phyloP scores from a whole-genome alignment of 1,284 basidiomycete species.

The Austroboletus novae-zelandiae region DNA sequence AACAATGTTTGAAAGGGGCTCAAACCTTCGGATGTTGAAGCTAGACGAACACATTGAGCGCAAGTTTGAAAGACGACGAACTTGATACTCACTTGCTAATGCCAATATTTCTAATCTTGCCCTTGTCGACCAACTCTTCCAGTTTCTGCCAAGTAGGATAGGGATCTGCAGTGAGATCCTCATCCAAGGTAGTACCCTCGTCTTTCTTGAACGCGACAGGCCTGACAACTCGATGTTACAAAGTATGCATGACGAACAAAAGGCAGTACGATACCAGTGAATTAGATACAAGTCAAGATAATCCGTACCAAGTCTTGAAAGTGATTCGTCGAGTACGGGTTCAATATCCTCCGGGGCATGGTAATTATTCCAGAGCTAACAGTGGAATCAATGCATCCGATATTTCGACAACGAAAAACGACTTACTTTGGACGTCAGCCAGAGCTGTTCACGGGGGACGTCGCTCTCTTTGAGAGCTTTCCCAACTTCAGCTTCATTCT shows the following conservation, averaged over 20 bases:
- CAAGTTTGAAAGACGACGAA: not conserved
- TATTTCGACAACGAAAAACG: not conserved
- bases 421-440: constrained; percentile 56
- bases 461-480: constrained; percentile 57
- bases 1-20: not conserved
- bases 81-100: constrained; percentile 64
- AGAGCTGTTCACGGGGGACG: constrained; percentile 63
- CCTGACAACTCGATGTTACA: constrained; percentile 35
- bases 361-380: constrained; percentile 66
- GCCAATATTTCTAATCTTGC: constrained; percentile 83
- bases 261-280: constrained; percentile 59
- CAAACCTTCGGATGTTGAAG: constrained; percentile 29
- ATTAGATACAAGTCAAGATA: constrained; percentile 82
- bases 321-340: constrained; percentile 63
- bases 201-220: constrained; percentile 68
- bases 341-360: constrained; percentile 69
- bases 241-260: not conserved
- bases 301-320: constrained; percentile 64
- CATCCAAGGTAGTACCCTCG: constrained; percentile 50
- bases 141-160: constrained; percentile 85
- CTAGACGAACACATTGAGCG: constrained; percentile 4
- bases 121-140: constrained; percentile 74
- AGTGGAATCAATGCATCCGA: not conserved
- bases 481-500: constrained; percentile 80
- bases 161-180: constrained; percentile 66